Evolutionary conservation across 345 rosid genomes (phyloP).

Genomic region (Murraya paniculata): DNA sequence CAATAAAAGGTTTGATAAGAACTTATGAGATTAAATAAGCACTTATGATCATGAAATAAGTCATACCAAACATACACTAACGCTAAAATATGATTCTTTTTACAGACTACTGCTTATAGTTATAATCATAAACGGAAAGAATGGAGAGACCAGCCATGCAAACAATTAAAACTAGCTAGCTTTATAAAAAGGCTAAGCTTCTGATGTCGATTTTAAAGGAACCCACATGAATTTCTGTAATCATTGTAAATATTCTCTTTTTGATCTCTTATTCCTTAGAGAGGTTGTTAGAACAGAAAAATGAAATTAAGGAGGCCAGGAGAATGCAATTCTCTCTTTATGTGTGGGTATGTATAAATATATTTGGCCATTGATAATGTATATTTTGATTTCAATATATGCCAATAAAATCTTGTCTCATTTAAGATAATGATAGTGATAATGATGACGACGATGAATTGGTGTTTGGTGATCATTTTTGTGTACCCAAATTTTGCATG

Average conservation of each 20-base stretch:
- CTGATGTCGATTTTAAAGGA: slow-evolving; percentile 1
- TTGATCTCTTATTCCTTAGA: slow-evolving; percentile 1
- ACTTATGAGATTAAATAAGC: too few species aligned
- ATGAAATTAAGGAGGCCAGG: neutral
- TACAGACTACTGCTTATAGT: neutral
- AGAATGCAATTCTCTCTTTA: neutral
- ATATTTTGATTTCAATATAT: neutral
- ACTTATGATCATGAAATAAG: too few species aligned
- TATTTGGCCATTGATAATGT: neutral
- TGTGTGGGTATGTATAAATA: neutral
- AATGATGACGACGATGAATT: slow-evolving; percentile 9
- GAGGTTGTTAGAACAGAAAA: neutral
- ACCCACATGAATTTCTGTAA: slow-evolving; percentile 20
- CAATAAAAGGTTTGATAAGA: too few species aligned
- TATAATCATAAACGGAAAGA: neutral
- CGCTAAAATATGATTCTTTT: neutral
- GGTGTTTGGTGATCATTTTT: neutral
- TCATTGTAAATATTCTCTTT: slow-evolving; percentile 1
- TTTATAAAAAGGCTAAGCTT: slow-evolving; percentile 16
- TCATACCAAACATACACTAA: too few species aligned
- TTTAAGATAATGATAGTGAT: slow-evolving; percentile 16
- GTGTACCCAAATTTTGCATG: slow-evolving; percentile 14
- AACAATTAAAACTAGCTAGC: neutral
- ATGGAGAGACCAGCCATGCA: slow-evolving; percentile 10
- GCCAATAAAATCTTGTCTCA: slow-evolving; percentile 13